These are phyloP conservation scores for Fusarium tricinctum DNA, from an alignment of 2,329 filamentous ascomycete genomes.

Conservation along the genomic window DNA sequence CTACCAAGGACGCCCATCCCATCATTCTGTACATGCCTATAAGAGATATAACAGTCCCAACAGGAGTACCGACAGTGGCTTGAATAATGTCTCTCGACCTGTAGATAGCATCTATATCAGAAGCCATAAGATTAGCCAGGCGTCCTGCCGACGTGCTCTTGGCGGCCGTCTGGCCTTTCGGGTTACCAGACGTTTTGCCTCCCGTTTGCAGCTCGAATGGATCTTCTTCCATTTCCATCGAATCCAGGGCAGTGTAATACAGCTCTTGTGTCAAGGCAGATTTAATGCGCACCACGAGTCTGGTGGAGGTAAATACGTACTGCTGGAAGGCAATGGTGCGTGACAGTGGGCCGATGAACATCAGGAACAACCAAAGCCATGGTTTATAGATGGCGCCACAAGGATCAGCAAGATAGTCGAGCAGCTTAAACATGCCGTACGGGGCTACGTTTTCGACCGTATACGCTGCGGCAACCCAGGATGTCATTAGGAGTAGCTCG, in stretches of 20 bases:
- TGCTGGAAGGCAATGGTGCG: slow-evolving; percentile 68
- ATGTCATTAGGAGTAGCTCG: slow-evolving; percentile 62
- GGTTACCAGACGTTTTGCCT: slow-evolving; percentile 46
- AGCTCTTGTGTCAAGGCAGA: slow-evolving; percentile 70
- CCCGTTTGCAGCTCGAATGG: slow-evolving; percentile 55
- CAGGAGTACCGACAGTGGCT: slow-evolving; percentile 60
- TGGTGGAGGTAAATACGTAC: slow-evolving; percentile 70
- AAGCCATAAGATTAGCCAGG: slow-evolving; percentile 70
- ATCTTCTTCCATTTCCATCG: slow-evolving; percentile 71
- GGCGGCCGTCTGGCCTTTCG: slow-evolving; percentile 48
- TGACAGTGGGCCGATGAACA: slow-evolving; percentile 64
- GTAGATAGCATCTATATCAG: slow-evolving; percentile 69
- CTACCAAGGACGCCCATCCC: slow-evolving; percentile 68
- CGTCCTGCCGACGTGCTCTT: slow-evolving; percentile 63
- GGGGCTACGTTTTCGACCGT: slow-evolving; percentile 65
- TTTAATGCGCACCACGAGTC: slow-evolving; percentile 69
- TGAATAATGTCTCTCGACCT: slow-evolving; percentile 66
- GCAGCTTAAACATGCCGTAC: slow-evolving; percentile 66
- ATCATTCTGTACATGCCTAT: slow-evolving; percentile 68
- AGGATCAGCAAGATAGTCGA: slow-evolving; percentile 65
- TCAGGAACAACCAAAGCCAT: slow-evolving; percentile 66
- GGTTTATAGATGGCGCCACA: slow-evolving; percentile 61
- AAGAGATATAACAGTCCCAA: slow-evolving; percentile 63
- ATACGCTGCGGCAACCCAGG: slow-evolving; percentile 57
- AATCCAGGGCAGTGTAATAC: slow-evolving; percentile 67